These are phyloP conservation scores for Hippophae tibetana DNA, from an alignment of 306 rosid species.

Conservation along the genomic window DNA sequence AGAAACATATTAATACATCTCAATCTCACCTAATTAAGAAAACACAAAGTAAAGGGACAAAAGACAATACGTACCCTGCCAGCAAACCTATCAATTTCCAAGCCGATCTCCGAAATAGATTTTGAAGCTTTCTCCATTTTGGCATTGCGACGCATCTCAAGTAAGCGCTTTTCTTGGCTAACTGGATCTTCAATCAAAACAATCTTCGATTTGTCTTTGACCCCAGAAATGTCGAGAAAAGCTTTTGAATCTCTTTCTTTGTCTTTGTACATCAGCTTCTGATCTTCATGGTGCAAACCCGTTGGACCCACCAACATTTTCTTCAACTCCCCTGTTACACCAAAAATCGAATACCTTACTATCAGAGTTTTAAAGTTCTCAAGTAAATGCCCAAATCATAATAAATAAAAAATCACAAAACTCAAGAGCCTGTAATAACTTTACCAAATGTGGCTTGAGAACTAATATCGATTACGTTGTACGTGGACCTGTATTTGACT, in stretches of 20 bases:
- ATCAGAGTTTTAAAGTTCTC: no score
- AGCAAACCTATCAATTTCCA: slow-evolving; percentile 81
- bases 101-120: slow-evolving; percentile 69
- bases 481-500: slow-evolving; percentile 66
- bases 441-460: slow-evolving; percentile 88
- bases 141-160: slow-evolving; percentile 74
- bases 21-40: background rate
- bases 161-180: slow-evolving; percentile 68
- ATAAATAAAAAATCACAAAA: no score
- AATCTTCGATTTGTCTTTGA: slow-evolving; percentile 73
- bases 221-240: slow-evolving; percentile 69
- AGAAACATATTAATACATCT: slow-evolving; percentile 1
- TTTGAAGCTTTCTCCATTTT: slow-evolving; percentile 87
- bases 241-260: slow-evolving; percentile 93
- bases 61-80: slow-evolving; percentile 42
- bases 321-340: slow-evolving; percentile 72
- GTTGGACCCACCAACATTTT: slow-evolving; percentile 78
- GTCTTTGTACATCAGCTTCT: slow-evolving; percentile 74
- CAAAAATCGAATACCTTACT: background rate
- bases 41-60: background rate
- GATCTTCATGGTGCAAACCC: slow-evolving; percentile 85
- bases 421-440: no score
- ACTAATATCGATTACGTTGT: slow-evolving; percentile 71
- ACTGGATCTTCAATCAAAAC: slow-evolving; percentile 75
- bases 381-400: no score